Evolutionary conservation across 176 grass and related monocot genomes (phyloP), one percentile per base, ranked within the genome.

Genomic region (Neostapfia colusana): DNA sequence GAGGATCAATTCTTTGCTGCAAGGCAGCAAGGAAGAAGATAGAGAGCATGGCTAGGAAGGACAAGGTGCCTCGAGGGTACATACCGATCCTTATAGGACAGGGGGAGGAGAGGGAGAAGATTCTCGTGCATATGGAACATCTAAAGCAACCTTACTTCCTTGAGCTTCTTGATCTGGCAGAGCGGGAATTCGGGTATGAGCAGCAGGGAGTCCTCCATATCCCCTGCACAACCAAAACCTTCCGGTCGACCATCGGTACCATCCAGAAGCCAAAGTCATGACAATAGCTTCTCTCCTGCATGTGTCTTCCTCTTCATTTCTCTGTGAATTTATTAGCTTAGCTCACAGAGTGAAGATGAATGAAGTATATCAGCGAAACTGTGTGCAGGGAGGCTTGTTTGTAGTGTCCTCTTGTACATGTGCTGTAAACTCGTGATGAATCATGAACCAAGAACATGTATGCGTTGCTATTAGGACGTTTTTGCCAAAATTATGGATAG

Each of bases 201-300:
- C 91, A 90, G 23, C 65, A 79, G 4, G 91, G 91, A 17, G 81
- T 94, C 31, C 91, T 90, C 76, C 76, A 43, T 17, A 90, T 94
- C 64, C 91, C 91, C 9, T 90, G 91, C 62, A 69, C 75, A 61
- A 15, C 75, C 12, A 38, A 93, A 60, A 68, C 63, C 45, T 93
- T 93, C 75, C 59, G 57, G 28, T 82, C 79, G 36, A 80, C 78
- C 8, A 72, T 79, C 0, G 23, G 40, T 45, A 64, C 63, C 65
- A 18, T 27, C 35, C 37, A 50, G 10, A 81, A 77, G 74, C 61
- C 37, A n/a, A 89, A 79, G 18, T 87, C 80, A 39, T 93, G 77
- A 89, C 80, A 63, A 7, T 58, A 63, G 23, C 53, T 82, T 63
- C 37, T 31, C 6, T 43, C 62, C 8, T 14, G n/a, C n/a, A n/a